Conservation (phyloP, 2,329 filamentous ascomycete species). For the Ophiostoma australiae region DNA sequence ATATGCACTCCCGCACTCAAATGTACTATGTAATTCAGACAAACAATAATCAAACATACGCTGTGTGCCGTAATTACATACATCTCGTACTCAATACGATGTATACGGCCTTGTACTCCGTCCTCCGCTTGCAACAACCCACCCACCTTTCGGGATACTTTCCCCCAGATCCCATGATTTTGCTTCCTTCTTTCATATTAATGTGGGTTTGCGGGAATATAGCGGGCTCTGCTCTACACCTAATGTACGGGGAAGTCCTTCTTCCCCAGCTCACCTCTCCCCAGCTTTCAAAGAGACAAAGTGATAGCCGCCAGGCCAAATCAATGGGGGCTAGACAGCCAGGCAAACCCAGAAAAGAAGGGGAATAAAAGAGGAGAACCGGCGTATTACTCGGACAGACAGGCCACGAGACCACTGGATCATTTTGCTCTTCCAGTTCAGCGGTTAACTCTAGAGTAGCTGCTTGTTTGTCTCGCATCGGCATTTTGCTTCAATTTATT, state of each 20-base stretch:
- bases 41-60: neutral
- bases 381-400: constrained; percentile 1
- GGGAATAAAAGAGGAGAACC: neutral
- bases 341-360: neutral
- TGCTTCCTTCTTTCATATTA: neutral
- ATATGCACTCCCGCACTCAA: neutral
- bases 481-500: neutral
- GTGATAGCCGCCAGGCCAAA: neutral
- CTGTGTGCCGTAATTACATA: neutral
- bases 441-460: neutral
- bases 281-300: neutral
- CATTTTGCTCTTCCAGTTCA: neutral
- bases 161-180: neutral
- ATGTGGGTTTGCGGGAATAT: neutral
- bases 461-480: neutral
- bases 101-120: neutral
- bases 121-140: neutral
- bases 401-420: neutral
- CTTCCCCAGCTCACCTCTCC: neutral
- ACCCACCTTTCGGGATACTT: neutral
- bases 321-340: neutral
- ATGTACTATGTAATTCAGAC: neutral
- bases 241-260: constrained; percentile 1
- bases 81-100: neutral
- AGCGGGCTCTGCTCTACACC: neutral